Evolutionary conservation across 768 basidiomycete species (phyloP).

Genomic region (Boletus patriciae): DNA sequence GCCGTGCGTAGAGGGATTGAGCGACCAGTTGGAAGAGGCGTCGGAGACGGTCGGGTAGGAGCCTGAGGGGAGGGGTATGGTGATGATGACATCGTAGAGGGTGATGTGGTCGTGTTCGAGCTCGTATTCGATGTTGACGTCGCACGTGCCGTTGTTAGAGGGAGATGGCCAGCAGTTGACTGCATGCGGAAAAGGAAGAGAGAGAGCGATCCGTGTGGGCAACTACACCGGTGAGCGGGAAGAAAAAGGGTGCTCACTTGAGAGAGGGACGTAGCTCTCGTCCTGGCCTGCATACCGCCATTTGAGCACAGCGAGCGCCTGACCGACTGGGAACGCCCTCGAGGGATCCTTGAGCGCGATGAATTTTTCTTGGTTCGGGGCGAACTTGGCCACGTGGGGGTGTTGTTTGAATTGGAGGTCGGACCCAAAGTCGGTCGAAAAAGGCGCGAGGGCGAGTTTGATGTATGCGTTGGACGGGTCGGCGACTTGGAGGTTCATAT

Average conservation of each 20-base stretch:
- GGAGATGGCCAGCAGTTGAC: conserved; percentile 98
- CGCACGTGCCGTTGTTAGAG: conserved; percentile 86
- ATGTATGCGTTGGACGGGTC: conserved; percentile 74
- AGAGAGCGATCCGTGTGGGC: background rate
- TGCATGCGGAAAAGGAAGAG: conserved; percentile 29
- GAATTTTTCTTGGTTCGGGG: conserved; percentile 60
- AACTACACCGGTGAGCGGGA: background rate
- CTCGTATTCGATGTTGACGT: conserved; percentile 97
- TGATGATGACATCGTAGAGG: conserved; percentile 82
- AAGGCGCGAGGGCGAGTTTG: conserved; percentile 60
- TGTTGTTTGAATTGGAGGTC: conserved; percentile 96
- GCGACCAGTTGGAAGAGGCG: conserved; percentile 66
- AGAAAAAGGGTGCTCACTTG: conserved; percentile 57
- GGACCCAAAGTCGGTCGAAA: conserved; percentile 58
- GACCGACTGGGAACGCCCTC: conserved; percentile 83
- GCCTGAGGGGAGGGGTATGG: conserved; percentile 87
- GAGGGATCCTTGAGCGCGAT: conserved; percentile 84
- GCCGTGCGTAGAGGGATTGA: conserved; percentile 76
- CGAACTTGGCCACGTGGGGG: conserved; percentile 89
- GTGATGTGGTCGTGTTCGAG: conserved; percentile 82
- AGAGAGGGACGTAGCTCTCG: conserved; percentile 87
- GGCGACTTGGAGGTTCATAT: conserved; percentile 87
- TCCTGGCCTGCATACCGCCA: conserved; percentile 92
- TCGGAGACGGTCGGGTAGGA: conserved; percentile 85
- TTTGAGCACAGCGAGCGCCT: conserved; percentile 83